Base-by-base conservation (phyloP, 164 flowering plant species). In the Chimonanthus praecox region DNA sequence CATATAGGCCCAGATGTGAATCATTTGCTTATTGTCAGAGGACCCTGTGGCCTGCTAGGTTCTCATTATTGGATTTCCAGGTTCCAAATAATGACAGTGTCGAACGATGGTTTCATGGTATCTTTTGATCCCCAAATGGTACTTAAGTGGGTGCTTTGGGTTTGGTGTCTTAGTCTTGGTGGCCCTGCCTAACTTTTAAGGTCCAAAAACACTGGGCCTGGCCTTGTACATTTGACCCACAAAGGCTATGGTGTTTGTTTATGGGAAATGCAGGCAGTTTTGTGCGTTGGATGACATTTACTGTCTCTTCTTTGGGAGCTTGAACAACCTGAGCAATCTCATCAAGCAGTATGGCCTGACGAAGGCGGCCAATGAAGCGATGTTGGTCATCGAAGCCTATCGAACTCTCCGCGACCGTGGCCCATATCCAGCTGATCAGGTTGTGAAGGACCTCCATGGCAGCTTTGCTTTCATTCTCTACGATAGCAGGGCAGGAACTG, bases 341-440 rank as follows among this genome's bases (percentile, higher is more conserved):
- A 87, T 80, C 7, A 89, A 77, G 78, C 94, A 92, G 73, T 95
- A 95, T 79, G 99, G 99, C 0, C 78, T 95, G 10, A 67, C 89
- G 6, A 93, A 90, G 75, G 79, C 77, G 0, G 77, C 87, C 20
- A 82, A 91, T 61, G 98, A 91, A 73, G 96, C 98, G 9, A 90
- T 86, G 92, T 73, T 93, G 49, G 83, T 90, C 70, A 90, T 90
- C 20, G 96, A 93, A 74, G 98, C 97, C 0, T 95, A 91, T 64
- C 71, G 91, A 68, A 94, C 99, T 1, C 88, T 94, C 1, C 76
- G 98, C 1, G 98, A 94, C 77, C 78, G 99, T 1, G 94, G 94
- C 9, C 97, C 97, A 0, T 94, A 92, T 69, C 99, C 99, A 0
- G 97, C 96, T 45, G 98, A 94, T 74, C 98, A 95, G 77, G 99